phyloP scores from a whole-genome alignment of 306 rosid genomes.

The Vicia sativa region DNA sequence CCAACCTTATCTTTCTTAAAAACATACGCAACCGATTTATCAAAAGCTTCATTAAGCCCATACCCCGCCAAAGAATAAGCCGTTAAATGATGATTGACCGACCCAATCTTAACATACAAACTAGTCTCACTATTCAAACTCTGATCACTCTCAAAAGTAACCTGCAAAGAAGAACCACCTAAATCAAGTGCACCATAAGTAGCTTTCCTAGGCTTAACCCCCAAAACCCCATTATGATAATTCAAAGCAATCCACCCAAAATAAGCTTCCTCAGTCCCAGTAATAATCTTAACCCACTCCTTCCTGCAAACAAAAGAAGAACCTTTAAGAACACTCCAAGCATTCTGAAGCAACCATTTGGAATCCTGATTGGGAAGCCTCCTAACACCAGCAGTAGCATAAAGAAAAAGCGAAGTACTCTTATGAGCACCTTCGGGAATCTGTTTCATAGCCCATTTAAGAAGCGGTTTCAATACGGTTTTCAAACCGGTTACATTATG shows the following conservation, averaged over 20 bases:
- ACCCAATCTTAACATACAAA: constrained; percentile 79
- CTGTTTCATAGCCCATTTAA: constrained; percentile 83
- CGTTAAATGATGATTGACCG: constrained; percentile 76
- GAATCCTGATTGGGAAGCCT: constrained; percentile 70
- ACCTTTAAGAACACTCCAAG: constrained; percentile 63
- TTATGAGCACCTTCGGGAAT: constrained; percentile 64
- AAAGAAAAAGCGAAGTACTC: constrained; percentile 70
- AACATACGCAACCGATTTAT: constrained; percentile 74
- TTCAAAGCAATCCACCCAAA: constrained; percentile 98
- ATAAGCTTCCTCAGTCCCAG: constrained; percentile 92
- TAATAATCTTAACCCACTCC: constrained; percentile 76
- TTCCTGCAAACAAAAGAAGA: constrained; percentile 64
- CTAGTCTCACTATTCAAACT: constrained; percentile 56
- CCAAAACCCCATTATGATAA: constrained; percentile 59
- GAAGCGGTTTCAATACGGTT: constrained; percentile 67
- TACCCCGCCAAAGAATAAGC: constrained; percentile 86
- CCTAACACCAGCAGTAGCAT: constrained; percentile 93
- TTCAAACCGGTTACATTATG: constrained; percentile 62
- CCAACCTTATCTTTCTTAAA: constrained; percentile 51
- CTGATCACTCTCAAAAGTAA: constrained; percentile 78
- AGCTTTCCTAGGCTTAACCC: constrained; percentile 55
- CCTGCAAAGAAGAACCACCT: constrained; percentile 96
- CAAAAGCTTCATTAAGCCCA: constrained; percentile 92
- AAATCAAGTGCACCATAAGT: constrained; percentile 91
- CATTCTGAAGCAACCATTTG: constrained; percentile 74